These are phyloP conservation scores for Podila clonocystis DNA, from an alignment of 192 early-diverging fungal species.

Conservation along the genomic window DNA sequence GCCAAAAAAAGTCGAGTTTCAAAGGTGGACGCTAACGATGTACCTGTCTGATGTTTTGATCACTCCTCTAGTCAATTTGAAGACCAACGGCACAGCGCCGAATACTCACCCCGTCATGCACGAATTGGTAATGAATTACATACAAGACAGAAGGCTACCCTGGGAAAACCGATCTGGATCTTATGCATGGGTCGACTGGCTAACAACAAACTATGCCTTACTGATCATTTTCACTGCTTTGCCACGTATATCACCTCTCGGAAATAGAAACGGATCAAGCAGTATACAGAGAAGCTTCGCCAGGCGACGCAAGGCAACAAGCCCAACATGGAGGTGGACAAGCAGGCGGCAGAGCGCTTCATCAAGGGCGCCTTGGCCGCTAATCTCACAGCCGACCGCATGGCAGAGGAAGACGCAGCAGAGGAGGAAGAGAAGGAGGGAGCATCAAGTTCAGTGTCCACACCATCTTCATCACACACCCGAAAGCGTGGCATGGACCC, in stretches of 20 bases:
- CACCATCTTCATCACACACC: constrained; percentile 8
- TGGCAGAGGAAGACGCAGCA: constrained; percentile 6
- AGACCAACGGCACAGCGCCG: constrained; percentile 62
- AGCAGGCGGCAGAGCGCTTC: constrained; percentile 60
- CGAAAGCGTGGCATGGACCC: constrained; percentile 40
- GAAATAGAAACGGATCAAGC: constrained; percentile 58
- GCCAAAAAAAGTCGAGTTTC: not conserved
- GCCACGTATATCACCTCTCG: not conserved
- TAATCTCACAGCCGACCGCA: constrained; percentile 19
- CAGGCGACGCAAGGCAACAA: constrained; percentile 26
- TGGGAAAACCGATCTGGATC: too few relatives aligned
- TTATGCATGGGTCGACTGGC: not conserved
- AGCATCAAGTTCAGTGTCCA: not conserved
- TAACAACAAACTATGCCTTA: not conserved
- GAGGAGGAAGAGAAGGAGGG: not conserved
- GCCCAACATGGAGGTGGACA: constrained; percentile 55
- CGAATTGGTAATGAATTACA: constrained; percentile 58
- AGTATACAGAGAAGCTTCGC: constrained; percentile 26
- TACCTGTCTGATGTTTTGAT: not conserved
- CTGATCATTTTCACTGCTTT: not conserved
- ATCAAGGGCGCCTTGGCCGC: constrained; percentile 54
- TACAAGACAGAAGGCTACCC: constrained; percentile 1
- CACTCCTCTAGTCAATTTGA: constrained; percentile 58
- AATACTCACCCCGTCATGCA: constrained; percentile 64
- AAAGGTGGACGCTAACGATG: too few relatives aligned